phyloP scores from a whole-genome alignment of 2,329 filamentous ascomycete species.

The Cryphonectria naterciae region DNA sequence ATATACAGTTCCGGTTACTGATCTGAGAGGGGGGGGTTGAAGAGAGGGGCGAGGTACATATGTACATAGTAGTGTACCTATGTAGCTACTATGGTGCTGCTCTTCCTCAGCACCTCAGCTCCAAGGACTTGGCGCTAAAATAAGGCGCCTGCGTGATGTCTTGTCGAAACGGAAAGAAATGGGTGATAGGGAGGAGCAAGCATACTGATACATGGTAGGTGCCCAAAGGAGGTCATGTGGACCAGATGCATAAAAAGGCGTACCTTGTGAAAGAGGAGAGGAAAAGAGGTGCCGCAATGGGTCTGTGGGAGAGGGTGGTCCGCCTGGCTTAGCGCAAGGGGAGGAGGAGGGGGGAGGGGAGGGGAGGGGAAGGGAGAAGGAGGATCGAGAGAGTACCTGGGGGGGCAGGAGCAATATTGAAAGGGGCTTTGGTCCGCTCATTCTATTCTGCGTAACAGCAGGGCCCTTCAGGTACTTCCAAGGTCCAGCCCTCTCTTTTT shows the following conservation, averaged over 20 bases:
- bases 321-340: conserved; percentile 25
- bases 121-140: background rate
- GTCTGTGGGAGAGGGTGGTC: conserved; percentile 14
- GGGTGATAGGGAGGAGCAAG: background rate
- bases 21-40: background rate
- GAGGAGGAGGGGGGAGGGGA: background rate
- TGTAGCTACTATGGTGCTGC: background rate
- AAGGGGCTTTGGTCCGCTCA: conserved; percentile 12
- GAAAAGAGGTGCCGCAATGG: background rate
- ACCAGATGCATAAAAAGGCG: conserved; percentile 10
- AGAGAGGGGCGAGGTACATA: background rate
- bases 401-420: background rate
- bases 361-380: too few species aligned
- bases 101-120: background rate
- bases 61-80: background rate
- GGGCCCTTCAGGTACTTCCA: background rate
- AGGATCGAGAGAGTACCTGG: conserved; percentile 10
- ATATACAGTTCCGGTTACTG: conserved; percentile 12
- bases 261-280: background rate
- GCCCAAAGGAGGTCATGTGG: conserved; percentile 11
- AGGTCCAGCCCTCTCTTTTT: background rate
- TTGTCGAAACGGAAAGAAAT: background rate
- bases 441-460: background rate
- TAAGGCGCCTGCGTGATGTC: background rate
- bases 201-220: background rate